Percentiles rank a stretch among this genome's conserved stretches.
Evolutionary conservation across 2,329 filamentous ascomycete genomes (phyloP).

Genomic region (Talaromyces sp.): DNA sequence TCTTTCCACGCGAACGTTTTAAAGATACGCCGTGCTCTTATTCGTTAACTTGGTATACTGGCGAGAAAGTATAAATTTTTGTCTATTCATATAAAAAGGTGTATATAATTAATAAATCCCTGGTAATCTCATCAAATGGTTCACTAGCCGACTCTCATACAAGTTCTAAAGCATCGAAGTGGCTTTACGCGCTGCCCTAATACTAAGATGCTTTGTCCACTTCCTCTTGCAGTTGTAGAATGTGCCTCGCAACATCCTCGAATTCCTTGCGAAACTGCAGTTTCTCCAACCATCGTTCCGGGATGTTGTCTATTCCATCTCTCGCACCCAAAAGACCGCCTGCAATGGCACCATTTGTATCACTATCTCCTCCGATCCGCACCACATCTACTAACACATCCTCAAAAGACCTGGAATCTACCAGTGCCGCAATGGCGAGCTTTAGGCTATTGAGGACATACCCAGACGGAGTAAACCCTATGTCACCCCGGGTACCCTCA

Average conservation of each 20-base stretch:
- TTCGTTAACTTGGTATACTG: too few relatives aligned
- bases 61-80: too few relatives aligned
- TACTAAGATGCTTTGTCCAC: too few relatives aligned
- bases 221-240: not conserved
- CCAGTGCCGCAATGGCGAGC: constrained; percentile 1
- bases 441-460: constrained; percentile 9
- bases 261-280: constrained; percentile 9
- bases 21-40: too few relatives aligned
- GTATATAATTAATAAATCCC: too few relatives aligned
- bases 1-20: too few relatives aligned
- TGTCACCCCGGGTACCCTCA: not conserved
- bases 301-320: not conserved
- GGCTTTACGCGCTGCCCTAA: too few relatives aligned
- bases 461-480: not conserved
- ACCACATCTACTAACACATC: constrained; percentile 8
- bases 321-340: constrained; percentile 7
- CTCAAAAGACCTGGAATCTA: constrained; percentile 7
- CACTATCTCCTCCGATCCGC: constrained; percentile 4
- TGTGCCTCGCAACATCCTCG: constrained; percentile 30
- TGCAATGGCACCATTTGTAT: constrained; percentile 9
- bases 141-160: too few relatives aligned
- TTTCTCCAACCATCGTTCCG: constrained; percentile 4
- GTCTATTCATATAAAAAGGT: too few relatives aligned
- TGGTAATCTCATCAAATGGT: too few relatives aligned
- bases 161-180: too few relatives aligned